Base-by-base conservation (phyloP, 768 basidiomycete genomes). In the Termitomyces sp. region DNA sequence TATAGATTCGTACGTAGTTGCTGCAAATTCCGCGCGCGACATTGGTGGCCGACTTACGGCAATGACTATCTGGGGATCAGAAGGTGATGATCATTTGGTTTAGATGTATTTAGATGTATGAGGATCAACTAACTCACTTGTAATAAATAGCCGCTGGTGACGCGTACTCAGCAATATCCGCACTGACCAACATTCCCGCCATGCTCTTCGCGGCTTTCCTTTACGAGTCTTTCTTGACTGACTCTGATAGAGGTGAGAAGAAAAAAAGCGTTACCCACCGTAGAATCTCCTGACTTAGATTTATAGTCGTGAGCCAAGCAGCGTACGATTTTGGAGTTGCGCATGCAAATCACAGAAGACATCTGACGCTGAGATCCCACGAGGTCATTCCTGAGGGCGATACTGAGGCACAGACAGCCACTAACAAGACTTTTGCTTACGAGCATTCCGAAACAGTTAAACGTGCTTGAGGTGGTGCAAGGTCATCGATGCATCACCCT, bases 11-110 rank as follows among this genome's bases (percentile, higher is more conserved):
- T 24, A 3, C 26, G 9, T 56, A 83, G 79, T 89, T 46, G 76
- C 84, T 14, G 74, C 86, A 34, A 90, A 90, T 68, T 70, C 84
- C 3, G 85, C 86, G 29, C 85, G 87, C 64, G 87, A 89, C 66
- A 29, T 90, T 43, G 87, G 87, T 20, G 83, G 78, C 4, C 81
- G 87, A 16, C 59, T 88, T n/a, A 78, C 80, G 61, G 80, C 77
- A 0, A 65, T 90, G 69, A 75, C 84, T 4, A 79, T 88, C 55
- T 88, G 82, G 78, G 87, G 87, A 20, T 64, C 34, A 2, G 64
- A 67, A 60, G 78, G 78, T 76, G 59, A 57, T 74, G 57, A 54
- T 57, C 53, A 27, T 24, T 13, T 32, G 14, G 12, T 34, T 2
- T n/a, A 34, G 22, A n/a, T n/a, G 54, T 55, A 22, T 5, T 34